These are phyloP conservation scores for Aspergillus neoniger DNA, from an alignment of 2,329 filamentous ascomycete species.

Conservation along the genomic window DNA sequence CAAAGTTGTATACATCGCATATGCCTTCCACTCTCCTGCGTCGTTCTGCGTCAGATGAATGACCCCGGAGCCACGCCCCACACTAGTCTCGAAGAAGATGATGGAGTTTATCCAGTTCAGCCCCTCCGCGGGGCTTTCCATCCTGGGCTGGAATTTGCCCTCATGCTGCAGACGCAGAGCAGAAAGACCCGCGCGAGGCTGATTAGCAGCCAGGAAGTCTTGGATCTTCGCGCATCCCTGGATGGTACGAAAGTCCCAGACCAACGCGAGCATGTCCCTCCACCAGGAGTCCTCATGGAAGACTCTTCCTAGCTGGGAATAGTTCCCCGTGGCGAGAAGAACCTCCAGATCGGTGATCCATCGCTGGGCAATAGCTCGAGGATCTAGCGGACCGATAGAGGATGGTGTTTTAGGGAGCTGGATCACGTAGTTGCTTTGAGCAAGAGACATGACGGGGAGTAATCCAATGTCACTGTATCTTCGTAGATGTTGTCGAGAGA, in stretches of 20 bases:
- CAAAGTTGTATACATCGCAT: slow-evolving; percentile 41
- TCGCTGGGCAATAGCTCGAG: slow-evolving; percentile 32
- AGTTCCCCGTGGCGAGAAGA: slow-evolving; percentile 23
- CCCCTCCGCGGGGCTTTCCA: slow-evolving; percentile 32
- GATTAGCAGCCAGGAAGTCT: slow-evolving; percentile 31
- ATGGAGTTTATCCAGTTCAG: slow-evolving; percentile 41
- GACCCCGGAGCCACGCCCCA: slow-evolving; percentile 40
- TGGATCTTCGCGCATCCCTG: slow-evolving; percentile 34
- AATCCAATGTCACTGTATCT: background rate
- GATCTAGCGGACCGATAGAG: slow-evolving; percentile 14
- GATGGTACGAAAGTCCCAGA: slow-evolving; percentile 44
- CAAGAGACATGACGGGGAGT: background rate
- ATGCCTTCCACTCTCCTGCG: slow-evolving; percentile 39
- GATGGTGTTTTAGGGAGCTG: background rate
- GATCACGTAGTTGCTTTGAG: background rate
- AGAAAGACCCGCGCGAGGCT: slow-evolving; percentile 30
- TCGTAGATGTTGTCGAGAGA: background rate
- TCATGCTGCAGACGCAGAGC: slow-evolving; percentile 35
- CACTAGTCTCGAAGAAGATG: slow-evolving; percentile 43
- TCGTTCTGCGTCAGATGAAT: slow-evolving; percentile 37
- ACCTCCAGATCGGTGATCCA: slow-evolving; percentile 34
- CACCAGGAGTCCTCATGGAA: slow-evolving; percentile 46
- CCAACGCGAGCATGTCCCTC: slow-evolving; percentile 43
- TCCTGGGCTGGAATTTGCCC: slow-evolving; percentile 34
- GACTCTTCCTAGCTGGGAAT: slow-evolving; percentile 24